These are phyloP conservation scores for Colletotrichum tropicicola DNA, from an alignment of 2,329 filamentous ascomycete genomes.

Conservation along the genomic window DNA sequence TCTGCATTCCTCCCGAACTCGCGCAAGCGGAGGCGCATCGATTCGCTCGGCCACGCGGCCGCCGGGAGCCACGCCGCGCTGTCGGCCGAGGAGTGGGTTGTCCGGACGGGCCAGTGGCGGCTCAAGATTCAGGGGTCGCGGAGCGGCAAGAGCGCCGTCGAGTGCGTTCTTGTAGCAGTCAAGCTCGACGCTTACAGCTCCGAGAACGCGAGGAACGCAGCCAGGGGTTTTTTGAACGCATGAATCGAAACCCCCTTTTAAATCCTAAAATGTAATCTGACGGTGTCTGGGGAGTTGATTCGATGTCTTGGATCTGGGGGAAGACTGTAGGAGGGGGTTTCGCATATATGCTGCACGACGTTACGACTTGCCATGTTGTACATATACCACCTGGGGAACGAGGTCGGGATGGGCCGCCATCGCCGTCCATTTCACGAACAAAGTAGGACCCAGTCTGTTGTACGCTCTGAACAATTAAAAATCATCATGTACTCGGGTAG, in stretches of 20 bases:
- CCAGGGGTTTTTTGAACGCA: conserved; percentile 67
- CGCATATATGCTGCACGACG: conserved; percentile 4
- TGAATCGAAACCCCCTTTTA: background rate
- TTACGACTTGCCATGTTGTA: conserved; percentile 18
- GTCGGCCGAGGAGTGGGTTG: conserved; percentile 64
- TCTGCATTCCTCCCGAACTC: conserved; percentile 41
- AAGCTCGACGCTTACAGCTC: conserved; percentile 77
- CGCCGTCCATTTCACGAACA: background rate
- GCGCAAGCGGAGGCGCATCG: conserved; percentile 56
- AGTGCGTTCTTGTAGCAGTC: conserved; percentile 79
- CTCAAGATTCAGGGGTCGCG: conserved; percentile 67
- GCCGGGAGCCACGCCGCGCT: conserved; percentile 31
- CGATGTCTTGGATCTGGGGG: background rate
- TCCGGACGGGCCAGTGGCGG: conserved; percentile 77
- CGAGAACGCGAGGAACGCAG: conserved; percentile 72
- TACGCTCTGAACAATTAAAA: too few species aligned
- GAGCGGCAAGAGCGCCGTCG: conserved; percentile 63
- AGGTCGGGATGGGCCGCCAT: background rate
- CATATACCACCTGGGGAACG: background rate
- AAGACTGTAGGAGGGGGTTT: background rate
- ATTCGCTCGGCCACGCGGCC: conserved; percentile 35
- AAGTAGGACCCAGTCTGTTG: background rate
- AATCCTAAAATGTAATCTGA: background rate
- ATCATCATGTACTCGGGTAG: background rate
- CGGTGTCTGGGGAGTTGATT: background rate